A percentile compares a stretch with the other conserved stretches of the same genome.
phyloP scores from a whole-genome alignment of 225 moss, liverwort and hornwort genomes.

The Straminergon stramineum region DNA sequence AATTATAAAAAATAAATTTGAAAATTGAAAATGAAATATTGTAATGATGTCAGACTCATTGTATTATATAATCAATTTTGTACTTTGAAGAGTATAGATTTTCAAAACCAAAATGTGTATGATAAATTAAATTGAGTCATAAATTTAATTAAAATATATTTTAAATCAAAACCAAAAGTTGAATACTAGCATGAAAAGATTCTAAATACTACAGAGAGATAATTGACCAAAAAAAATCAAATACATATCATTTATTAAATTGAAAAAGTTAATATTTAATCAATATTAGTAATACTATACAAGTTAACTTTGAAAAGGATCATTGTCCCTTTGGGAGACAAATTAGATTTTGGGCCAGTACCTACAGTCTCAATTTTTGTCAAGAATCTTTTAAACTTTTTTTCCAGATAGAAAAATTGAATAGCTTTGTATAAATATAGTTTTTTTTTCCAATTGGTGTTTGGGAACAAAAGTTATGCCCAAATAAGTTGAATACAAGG shows the following conservation, averaged over 20 bases:
- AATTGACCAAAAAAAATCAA: not conserved
- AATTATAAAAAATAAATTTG: too few relatives aligned
- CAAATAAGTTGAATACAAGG: too few relatives aligned
- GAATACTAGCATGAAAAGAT: accelerated
- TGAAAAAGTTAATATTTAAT: too few relatives aligned
- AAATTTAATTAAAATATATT: not conserved
- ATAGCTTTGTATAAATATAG: too few relatives aligned
- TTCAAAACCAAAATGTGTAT: not conserved
- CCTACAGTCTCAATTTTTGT: too few relatives aligned
- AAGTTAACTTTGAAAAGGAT: not conserved
- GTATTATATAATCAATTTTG: not conserved
- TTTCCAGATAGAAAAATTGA: too few relatives aligned
- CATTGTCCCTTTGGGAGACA: too few relatives aligned
- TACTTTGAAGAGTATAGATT: not conserved
- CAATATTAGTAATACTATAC: not conserved
- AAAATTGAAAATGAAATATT: too few relatives aligned
- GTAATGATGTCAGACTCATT: not conserved
- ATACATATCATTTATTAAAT: not conserved
- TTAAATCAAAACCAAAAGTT: not conserved
- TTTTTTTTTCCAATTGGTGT: too few relatives aligned
- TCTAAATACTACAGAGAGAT: accelerated
- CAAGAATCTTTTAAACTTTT: too few relatives aligned
- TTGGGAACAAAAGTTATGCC: too few relatives aligned
- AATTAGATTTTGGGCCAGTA: too few relatives aligned
- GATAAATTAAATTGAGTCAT: not conserved